Percentiles rank a stretch among this genome's conserved stretches.
Conservation (phyloP, 257 asterid genomes). For the Striga asiatica region DNA sequence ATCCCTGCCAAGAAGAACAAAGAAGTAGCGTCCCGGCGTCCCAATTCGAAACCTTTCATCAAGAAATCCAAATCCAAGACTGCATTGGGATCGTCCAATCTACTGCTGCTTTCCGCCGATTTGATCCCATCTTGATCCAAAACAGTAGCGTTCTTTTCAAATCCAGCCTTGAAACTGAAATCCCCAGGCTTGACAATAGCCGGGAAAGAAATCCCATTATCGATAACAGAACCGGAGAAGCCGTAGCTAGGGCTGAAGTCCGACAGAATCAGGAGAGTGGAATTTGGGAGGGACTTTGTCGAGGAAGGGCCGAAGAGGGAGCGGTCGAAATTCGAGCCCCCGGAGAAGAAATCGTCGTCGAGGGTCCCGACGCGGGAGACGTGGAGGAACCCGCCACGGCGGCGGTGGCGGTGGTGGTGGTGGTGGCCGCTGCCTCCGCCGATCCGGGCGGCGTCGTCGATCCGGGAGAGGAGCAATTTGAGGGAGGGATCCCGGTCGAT, state of each 20-base stretch:
- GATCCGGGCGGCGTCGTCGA: conserved; percentile 25
- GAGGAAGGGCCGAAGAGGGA: conserved; percentile 40
- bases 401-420: conserved; percentile 32
- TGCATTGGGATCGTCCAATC: conserved; percentile 9
- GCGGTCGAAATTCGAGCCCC: conserved; percentile 49
- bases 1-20: conserved; percentile 33
- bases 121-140: conserved; percentile 12
- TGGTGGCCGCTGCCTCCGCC: conserved; percentile 17
- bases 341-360: conserved; percentile 60
- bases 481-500: conserved; percentile 47
- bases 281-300: conserved; percentile 23
- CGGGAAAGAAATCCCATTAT: conserved; percentile 26
- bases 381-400: conserved; percentile 56
- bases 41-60: conserved; percentile 39
- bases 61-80: conserved; percentile 40
- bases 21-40: conserved; percentile 31
- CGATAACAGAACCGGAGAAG: conserved; percentile 22
- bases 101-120: background rate
- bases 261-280: conserved; percentile 26
- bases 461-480: conserved; percentile 46
- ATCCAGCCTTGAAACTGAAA: conserved; percentile 26
- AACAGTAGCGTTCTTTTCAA: background rate
- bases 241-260: conserved; percentile 25
- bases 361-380: conserved; percentile 56
- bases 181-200: conserved; percentile 17